These are phyloP conservation scores for Phyllosticta ampelicida DNA, from an alignment of 2,329 filamentous ascomycete species.

Conservation along the genomic window DNA sequence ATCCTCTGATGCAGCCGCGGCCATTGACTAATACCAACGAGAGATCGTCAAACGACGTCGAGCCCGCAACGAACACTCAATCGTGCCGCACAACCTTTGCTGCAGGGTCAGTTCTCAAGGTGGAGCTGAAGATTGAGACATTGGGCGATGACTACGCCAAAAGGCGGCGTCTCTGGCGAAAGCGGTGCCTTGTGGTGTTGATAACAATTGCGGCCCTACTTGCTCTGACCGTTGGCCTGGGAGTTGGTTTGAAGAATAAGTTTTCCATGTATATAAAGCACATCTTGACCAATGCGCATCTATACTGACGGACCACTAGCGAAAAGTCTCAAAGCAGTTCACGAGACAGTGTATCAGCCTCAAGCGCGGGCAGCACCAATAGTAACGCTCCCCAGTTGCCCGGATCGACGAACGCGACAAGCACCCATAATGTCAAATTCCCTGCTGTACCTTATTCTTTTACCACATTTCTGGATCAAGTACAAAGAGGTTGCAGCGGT, in stretches of 20 bases:
- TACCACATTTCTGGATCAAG: constrained; percentile 45
- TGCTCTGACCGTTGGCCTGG: constrained; percentile 29
- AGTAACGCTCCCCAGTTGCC: not conserved
- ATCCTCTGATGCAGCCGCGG: not conserved
- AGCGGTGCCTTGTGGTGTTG: constrained; percentile 24
- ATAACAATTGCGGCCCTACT: constrained; percentile 25
- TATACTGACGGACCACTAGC: not conserved
- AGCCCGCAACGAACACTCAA: constrained; percentile 19
- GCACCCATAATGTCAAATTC: constrained; percentile 32
- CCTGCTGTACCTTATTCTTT: constrained; percentile 54
- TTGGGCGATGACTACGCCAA: constrained; percentile 15
- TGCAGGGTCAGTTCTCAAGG: constrained; percentile 14
- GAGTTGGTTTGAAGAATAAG: constrained; percentile 31
- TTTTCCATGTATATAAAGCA: constrained; percentile 9
- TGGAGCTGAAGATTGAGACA: constrained; percentile 22
- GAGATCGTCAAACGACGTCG: constrained; percentile 16
- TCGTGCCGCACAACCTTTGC: constrained; percentile 26
- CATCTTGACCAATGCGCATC: not conserved
- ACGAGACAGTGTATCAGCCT: not conserved
- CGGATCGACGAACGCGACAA: constrained; percentile 1
- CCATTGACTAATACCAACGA: constrained; percentile 13
- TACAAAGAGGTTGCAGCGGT: constrained; percentile 47
- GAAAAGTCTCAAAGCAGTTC: not conserved
- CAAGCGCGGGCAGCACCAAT: not conserved
- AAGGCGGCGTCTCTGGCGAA: constrained; percentile 31